These are phyloP conservation scores for Candida tallmaniae DNA, from an alignment of 805 yeast species.

Conservation along the genomic window DNA sequence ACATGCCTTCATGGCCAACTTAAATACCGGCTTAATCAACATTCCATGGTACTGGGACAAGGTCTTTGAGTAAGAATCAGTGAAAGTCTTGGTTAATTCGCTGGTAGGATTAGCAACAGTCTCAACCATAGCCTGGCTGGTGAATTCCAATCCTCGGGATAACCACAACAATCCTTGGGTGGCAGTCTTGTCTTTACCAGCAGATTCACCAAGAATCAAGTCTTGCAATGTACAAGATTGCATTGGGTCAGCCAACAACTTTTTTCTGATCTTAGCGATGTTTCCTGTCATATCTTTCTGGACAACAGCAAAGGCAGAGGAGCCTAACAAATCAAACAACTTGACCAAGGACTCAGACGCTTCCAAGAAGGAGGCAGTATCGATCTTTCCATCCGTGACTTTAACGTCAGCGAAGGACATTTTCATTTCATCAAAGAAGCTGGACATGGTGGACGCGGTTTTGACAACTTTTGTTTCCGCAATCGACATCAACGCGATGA, in stretches of 20 bases:
- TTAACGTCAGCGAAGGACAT: constrained; percentile 74
- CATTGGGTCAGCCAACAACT: constrained; percentile 61
- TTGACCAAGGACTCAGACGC: constrained; percentile 82
- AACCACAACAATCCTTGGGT: constrained; percentile 92
- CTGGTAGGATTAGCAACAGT: constrained; percentile 57
- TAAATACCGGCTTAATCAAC: constrained; percentile 80
- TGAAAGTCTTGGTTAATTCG: constrained; percentile 75
- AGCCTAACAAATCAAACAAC: constrained; percentile 78
- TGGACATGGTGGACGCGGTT: too few species aligned
- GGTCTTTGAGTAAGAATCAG: constrained; percentile 79
- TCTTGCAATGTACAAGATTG: constrained; percentile 69
- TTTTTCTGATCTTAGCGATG: constrained; percentile 66
- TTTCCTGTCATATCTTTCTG: constrained; percentile 88
- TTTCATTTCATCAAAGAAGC: constrained; percentile 78
- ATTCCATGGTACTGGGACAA: constrained; percentile 77
- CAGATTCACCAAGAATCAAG: constrained; percentile 67
- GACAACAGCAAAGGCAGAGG: constrained; percentile 79
- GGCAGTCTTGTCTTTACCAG: constrained; percentile 66
- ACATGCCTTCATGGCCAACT: constrained; percentile 92
- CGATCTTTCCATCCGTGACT: constrained; percentile 53
- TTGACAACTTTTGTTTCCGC: too few species aligned
- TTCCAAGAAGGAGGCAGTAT: constrained; percentile 72
- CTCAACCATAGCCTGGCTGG: constrained; percentile 85
- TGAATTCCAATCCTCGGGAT: constrained; percentile 79
- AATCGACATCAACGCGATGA: too few species aligned